phyloP scores from a whole-genome alignment of 768 basidiomycete genomes.

The Suillus subaureus region DNA sequence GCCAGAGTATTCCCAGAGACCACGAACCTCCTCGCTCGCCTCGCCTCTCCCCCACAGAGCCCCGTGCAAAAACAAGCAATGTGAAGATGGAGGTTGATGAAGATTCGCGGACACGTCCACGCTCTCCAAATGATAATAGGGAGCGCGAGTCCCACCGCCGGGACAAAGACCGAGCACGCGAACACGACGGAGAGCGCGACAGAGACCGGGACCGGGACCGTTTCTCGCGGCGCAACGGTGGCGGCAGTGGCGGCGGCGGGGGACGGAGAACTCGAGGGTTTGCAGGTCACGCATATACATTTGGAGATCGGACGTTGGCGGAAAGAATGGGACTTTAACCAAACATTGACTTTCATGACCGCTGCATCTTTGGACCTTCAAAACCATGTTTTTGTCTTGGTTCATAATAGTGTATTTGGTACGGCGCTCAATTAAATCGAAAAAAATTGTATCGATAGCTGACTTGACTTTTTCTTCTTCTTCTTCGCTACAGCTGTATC shows the following conservation, averaged over 20 bases:
- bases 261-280: conserved; percentile 40
- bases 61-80: conserved; percentile 26
- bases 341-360: conserved; percentile 14
- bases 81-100: conserved; percentile 62
- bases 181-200: conserved; percentile 35
- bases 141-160: conserved; percentile 41
- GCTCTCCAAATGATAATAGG: conserved; percentile 42
- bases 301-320: conserved; percentile 78
- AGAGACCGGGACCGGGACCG: conserved; percentile 38
- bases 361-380: conserved; percentile 25
- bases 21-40: conserved; percentile 30
- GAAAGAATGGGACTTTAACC: conserved; percentile 76
- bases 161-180: conserved; percentile 40
- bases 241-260: conserved; percentile 39
- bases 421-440: conserved; percentile 20
- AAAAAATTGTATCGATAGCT: conserved; percentile 34
- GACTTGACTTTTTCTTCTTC: conserved; percentile 20
- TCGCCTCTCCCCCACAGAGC: conserved; percentile 30
- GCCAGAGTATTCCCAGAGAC: conserved; percentile 17
- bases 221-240: conserved; percentile 45
- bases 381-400: conserved; percentile 15
- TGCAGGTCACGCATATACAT: conserved; percentile 37
- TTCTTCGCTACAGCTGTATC: conserved; percentile 35
- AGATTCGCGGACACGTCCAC: conserved; percentile 45
- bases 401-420: conserved; percentile 41